A percentile compares a stretch with the other conserved stretches of the same genome.
These are phyloP conservation scores for Eucalyptus erythrocorys DNA, from an alignment of 345 rosid species.

Conservation along the genomic window DNA sequence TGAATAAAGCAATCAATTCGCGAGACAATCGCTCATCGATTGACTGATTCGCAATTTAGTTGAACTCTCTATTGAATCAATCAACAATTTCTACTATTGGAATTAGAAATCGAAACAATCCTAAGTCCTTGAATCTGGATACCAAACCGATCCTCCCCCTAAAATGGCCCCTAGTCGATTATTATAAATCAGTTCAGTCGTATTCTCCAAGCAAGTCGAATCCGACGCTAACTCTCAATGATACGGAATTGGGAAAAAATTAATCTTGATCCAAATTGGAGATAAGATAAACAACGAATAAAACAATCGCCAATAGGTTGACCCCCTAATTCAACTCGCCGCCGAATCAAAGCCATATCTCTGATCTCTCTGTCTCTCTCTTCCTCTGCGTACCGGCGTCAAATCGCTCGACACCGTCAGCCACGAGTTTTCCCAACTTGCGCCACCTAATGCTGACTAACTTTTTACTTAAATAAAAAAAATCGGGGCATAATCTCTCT, in stretches of 20 bases:
- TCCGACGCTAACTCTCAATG: rapidly evolving
- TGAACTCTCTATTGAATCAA: neutral
- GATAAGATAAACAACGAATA: rapidly evolving
- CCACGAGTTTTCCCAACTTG: neutral
- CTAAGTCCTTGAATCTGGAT: neutral
- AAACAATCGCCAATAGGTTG: neutral
- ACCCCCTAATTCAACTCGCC: neutral
- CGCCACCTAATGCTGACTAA: neutral
- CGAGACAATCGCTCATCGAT: too few relatives aligned
- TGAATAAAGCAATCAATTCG: too few relatives aligned
- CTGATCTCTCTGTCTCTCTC: neutral
- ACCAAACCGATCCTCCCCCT: rapidly evolving
- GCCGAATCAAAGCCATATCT: neutral
- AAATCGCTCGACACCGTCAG: rapidly evolving
- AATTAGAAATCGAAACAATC: neutral
- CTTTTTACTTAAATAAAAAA: too few relatives aligned
- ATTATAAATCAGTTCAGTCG: neutral
- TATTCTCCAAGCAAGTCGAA: neutral
- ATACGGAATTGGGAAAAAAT: rapidly evolving
- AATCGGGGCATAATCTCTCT: neutral
- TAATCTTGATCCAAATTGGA: neutral
- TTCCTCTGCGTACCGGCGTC: neutral
- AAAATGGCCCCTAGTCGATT: neutral
- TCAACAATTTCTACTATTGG: neutral
- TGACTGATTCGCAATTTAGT: too few relatives aligned